A percentile compares a stretch with the other conserved stretches of the same genome.
Evolutionary conservation across 805 yeast species (phyloP).

Genomic region (Barnettozyma sp.): DNA sequence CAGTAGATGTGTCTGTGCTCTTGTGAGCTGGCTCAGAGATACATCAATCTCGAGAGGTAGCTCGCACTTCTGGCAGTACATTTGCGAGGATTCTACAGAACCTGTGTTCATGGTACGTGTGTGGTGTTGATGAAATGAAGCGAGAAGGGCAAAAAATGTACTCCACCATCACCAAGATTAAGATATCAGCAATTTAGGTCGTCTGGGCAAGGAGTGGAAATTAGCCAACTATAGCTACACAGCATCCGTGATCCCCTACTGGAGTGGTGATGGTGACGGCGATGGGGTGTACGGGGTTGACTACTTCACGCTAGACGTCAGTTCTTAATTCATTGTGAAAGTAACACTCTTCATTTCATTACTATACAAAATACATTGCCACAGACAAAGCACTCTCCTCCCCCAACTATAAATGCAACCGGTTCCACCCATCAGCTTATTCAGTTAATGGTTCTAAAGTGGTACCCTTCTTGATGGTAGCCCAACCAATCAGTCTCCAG

Average conservation of each 20-base stretch:
- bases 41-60: slow-evolving; percentile 51
- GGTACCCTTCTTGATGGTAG: slow-evolving; percentile 92
- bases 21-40: slow-evolving; percentile 43
- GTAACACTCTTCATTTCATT: too few species aligned
- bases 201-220: too few species aligned
- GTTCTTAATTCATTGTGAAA: too few species aligned
- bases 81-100: slow-evolving; percentile 14
- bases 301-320: too few species aligned
- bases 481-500: slow-evolving; percentile 99
- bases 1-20: slow-evolving; percentile 50
- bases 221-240: too few species aligned
- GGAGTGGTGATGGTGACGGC: too few species aligned
- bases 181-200: too few species aligned
- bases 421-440: neutral
- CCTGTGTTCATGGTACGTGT: too few species aligned
- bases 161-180: too few species aligned
- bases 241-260: too few species aligned
- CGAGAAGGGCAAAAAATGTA: neutral
- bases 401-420: neutral
- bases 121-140: neutral
- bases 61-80: slow-evolving; percentile 54
- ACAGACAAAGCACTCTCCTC: too few species aligned
- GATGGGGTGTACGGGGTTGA: too few species aligned
- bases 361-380: slow-evolving; percentile 4
- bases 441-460: slow-evolving; percentile 63